These are phyloP conservation scores for Talaromyces sp. DNA, from an alignment of 2,329 filamentous ascomycete genomes.

Conservation along the genomic window DNA sequence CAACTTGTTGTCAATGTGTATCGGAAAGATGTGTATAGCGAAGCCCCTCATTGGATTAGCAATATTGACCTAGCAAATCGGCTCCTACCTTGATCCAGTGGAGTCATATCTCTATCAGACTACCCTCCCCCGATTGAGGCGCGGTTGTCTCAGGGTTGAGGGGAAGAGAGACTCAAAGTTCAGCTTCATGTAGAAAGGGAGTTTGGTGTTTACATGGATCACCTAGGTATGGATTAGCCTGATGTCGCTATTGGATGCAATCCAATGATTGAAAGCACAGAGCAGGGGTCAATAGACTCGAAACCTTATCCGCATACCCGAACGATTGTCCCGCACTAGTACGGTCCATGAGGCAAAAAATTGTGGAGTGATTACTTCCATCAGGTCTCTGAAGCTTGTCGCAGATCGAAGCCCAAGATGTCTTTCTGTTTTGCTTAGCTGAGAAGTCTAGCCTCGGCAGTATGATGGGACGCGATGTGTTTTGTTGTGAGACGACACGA, in stretches of 20 bases:
- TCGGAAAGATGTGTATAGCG: neutral
- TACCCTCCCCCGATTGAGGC: neutral
- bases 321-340: neutral
- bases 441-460: neutral
- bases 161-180: neutral
- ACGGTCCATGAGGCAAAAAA: neutral
- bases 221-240: neutral
- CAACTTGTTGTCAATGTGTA: neutral
- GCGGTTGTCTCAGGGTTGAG: neutral
- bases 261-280: neutral
- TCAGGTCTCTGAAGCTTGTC: neutral
- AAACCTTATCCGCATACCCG: neutral
- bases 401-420: neutral
- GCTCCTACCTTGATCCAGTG: neutral
- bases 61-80: neutral
- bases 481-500: neutral
- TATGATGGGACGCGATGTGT: neutral
- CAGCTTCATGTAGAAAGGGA: neutral
- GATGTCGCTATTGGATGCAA: neutral
- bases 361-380: neutral
- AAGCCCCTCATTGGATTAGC: neutral
- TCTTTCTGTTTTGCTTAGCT: neutral
- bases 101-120: neutral
- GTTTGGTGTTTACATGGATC: neutral
- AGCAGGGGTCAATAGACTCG: neutral